phyloP scores from a whole-genome alignment of 2,329 filamentous ascomycete genomes.

The Fusarium lateritium region DNA sequence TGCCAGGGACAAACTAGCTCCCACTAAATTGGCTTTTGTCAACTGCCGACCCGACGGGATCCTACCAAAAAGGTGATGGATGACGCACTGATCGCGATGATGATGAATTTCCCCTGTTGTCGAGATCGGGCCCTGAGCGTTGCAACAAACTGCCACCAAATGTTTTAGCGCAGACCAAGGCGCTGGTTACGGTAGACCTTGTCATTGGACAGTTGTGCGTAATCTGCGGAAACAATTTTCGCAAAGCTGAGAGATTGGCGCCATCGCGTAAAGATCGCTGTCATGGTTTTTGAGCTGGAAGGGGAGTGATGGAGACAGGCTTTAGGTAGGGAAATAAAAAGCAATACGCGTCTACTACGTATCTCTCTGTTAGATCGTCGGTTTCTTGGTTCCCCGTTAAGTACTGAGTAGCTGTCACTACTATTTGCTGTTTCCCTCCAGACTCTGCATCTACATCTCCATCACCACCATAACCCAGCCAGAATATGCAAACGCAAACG shows the following conservation, averaged over 20 bases:
- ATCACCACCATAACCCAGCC: not conserved
- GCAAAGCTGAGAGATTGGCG: not conserved
- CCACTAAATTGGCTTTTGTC: constrained; percentile 4
- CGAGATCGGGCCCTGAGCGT: constrained; percentile 22
- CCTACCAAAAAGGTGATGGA: not conserved
- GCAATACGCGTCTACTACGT: no score
- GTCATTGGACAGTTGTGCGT: not conserved
- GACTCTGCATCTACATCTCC: not conserved
- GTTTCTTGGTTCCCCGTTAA: not conserved
- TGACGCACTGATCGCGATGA: constrained; percentile 21
- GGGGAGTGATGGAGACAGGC: not conserved
- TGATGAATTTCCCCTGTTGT: not conserved
- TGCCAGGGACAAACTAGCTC: not conserved
- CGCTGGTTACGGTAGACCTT: not conserved
- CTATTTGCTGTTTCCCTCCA: not conserved
- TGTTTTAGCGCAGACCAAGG: not conserved
- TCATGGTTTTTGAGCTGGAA: not conserved
- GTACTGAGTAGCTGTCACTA: no score
- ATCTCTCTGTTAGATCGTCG: no score
- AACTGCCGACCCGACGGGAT: not conserved
- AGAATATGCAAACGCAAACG: constrained; percentile 26
- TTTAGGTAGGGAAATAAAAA: not conserved
- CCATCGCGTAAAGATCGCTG: not conserved
- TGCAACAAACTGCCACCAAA: not conserved
- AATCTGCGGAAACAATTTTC: not conserved